A percentile compares a stretch with the other conserved stretches of the same genome.
Evolutionary conservation across 345 rosid genomes (phyloP).

Genomic region (Dipteronia sinensis): DNA sequence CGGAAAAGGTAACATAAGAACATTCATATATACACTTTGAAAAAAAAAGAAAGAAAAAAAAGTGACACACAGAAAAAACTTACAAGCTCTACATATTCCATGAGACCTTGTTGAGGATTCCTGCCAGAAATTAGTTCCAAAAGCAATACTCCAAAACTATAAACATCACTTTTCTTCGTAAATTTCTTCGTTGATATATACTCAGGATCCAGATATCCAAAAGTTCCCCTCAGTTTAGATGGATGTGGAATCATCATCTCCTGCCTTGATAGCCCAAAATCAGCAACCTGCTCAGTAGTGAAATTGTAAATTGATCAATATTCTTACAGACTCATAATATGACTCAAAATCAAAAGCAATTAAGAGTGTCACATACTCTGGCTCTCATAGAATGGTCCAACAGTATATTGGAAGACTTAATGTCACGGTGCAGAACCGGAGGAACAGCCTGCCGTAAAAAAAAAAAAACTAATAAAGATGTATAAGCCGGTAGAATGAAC

Average conservation of each 20-base stretch:
- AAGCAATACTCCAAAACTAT: constrained; percentile 90
- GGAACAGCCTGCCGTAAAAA: constrained; percentile 81
- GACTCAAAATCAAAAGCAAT: neutral
- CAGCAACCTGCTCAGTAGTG: constrained; percentile 67
- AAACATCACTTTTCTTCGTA: constrained; percentile 96
- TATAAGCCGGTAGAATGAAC: neutral
- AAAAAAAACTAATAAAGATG: neutral
- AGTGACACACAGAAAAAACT: constrained; percentile 21
- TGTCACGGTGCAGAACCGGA: constrained; percentile 89
- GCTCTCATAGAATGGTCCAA: constrained; percentile 95
- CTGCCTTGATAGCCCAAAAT: constrained; percentile 96
- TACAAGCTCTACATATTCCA: constrained; percentile 94
- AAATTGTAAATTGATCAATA: neutral
- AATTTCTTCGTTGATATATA: constrained; percentile 78
- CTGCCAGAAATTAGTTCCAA: constrained; percentile 94
- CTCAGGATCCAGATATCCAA: constrained; percentile 97
- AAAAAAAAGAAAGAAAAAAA: neutral
- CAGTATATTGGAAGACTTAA: constrained; percentile 92
- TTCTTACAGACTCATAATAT: neutral
- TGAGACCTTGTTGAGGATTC: constrained; percentile 93
- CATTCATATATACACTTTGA: neutral
- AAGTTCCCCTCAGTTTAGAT: constrained; percentile 82
- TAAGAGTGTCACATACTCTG: constrained; percentile 57
- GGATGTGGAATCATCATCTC: constrained; percentile 77
- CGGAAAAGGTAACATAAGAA: neutral